These are phyloP conservation scores for Jamesozyma gamospora DNA, from an alignment of 805 yeast species.

Conservation along the genomic window DNA sequence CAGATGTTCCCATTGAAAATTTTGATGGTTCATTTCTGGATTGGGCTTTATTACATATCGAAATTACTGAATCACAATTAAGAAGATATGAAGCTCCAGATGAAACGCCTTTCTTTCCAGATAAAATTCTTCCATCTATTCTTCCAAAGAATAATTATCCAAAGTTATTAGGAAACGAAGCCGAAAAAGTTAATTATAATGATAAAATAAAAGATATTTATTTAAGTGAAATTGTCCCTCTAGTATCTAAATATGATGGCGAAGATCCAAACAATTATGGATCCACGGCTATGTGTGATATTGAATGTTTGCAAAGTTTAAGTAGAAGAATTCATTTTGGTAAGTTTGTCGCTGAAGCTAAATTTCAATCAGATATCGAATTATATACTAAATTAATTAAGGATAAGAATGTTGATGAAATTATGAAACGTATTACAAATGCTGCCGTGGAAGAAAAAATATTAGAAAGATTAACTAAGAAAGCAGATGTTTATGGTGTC, in stretches of 20 bases:
- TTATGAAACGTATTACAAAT: slow-evolving; percentile 77
- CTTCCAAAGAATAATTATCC: slow-evolving; percentile 78
- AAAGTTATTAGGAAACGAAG: slow-evolving; percentile 60
- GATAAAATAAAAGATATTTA: slow-evolving; percentile 56
- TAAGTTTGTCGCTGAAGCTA: slow-evolving; percentile 94
- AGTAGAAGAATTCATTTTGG: slow-evolving; percentile 95
- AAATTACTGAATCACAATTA: slow-evolving; percentile 64
- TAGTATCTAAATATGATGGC: slow-evolving; percentile 51
- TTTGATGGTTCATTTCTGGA: slow-evolving; percentile 79
- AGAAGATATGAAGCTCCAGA: slow-evolving; percentile 93
- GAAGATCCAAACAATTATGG: slow-evolving; percentile 85
- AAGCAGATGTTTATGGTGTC: slow-evolving; percentile 79
- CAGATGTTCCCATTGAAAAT: slow-evolving; percentile 44
- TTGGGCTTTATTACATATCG: slow-evolving; percentile 72
- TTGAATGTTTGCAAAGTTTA: slow-evolving; percentile 77
- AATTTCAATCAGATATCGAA: slow-evolving; percentile 60
- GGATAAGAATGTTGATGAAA: slow-evolving; percentile 56
- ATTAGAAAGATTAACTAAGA: slow-evolving; percentile 62
- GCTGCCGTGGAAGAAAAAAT: slow-evolving; percentile 78
- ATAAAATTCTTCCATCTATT: slow-evolving; percentile 50
- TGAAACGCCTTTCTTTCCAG: slow-evolving; percentile 82
- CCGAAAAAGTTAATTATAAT: slow-evolving; percentile 70
- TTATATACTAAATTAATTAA: slow-evolving; percentile 54
- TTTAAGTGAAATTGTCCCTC: slow-evolving; percentile 64
- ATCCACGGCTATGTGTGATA: slow-evolving; percentile 74